Conservation (phyloP, 441 rosid species). For the Populus hybrid region DNA sequence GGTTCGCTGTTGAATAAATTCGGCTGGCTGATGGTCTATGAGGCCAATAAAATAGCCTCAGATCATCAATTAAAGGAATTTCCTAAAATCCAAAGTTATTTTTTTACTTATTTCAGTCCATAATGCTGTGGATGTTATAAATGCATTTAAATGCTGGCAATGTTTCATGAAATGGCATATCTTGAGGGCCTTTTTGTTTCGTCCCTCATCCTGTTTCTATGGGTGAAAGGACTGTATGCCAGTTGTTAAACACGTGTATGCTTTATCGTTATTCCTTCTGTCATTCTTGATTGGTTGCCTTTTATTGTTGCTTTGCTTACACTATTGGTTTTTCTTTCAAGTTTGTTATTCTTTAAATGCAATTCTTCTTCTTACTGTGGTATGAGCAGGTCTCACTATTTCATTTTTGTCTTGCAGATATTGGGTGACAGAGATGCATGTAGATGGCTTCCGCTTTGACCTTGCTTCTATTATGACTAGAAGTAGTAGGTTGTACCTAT, state of each 20-base stretch:
- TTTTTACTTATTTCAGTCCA: neutral
- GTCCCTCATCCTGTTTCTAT: neutral
- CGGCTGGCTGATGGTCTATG: neutral
- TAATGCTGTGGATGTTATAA: neutral
- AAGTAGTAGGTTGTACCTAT: slow-evolving; percentile 65
- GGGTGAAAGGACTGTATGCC: neutral
- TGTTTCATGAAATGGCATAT: neutral
- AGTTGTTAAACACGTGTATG: neutral
- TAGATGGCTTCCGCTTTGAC: slow-evolving; percentile 98
- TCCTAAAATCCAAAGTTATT: neutral
- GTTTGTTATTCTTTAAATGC: neutral
- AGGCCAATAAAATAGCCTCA: neutral
- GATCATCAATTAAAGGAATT: neutral
- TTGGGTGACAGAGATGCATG: slow-evolving; percentile 98
- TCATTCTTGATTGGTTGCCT: neutral
- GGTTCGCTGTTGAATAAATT: neutral
- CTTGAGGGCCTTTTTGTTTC: neutral
- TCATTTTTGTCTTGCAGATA: slow-evolving; percentile 52
- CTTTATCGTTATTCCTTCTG: neutral
- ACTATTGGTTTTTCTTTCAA: neutral
- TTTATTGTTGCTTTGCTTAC: neutral
- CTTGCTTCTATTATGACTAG: slow-evolving; percentile 98
- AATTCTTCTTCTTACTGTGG: neutral
- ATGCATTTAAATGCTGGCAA: neutral
- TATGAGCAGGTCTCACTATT: slow-evolving; percentile 10